Conservation (phyloP, 495 filamentous ascomycete species). For the Penicillium odoratum region DNA sequence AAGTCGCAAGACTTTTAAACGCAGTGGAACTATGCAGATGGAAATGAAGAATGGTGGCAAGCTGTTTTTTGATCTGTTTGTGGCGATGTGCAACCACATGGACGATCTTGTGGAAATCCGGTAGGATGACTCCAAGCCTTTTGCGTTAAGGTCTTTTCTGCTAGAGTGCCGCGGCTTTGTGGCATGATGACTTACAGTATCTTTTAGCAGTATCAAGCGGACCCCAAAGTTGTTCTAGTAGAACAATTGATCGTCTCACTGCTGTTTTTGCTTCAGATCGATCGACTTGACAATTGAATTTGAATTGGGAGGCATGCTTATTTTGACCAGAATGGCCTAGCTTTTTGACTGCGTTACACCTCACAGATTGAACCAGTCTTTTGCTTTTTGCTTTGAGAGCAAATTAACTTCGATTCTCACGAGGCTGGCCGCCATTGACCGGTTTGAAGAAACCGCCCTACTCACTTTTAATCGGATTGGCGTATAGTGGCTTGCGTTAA, state of each 20-base stretch:
- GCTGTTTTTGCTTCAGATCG: slow-evolving; percentile 22
- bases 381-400: slow-evolving; percentile 30
- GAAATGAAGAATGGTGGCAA: slow-evolving; percentile 92
- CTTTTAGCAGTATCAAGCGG: slow-evolving; percentile 34
- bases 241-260: slow-evolving; percentile 17
- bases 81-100: slow-evolving; percentile 95
- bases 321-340: slow-evolving; percentile 39
- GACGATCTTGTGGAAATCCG: slow-evolving; percentile 76
- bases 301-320: slow-evolving; percentile 16
- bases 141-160: slow-evolving; percentile 20
- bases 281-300: slow-evolving; percentile 31
- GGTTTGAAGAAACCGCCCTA: slow-evolving; percentile 33
- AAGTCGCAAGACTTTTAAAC: slow-evolving; percentile 91
- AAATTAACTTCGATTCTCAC: slow-evolving; percentile 37
- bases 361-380: slow-evolving; percentile 12
- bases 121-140: slow-evolving; percentile 24
- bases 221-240: slow-evolving; percentile 42
- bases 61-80: slow-evolving; percentile 96
- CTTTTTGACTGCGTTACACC: slow-evolving; percentile 20
- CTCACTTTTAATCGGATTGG: slow-evolving; percentile 31
- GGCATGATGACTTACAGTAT: slow-evolving; percentile 18
- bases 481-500: slow-evolving; percentile 24
- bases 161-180: slow-evolving; percentile 1
- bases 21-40: slow-evolving; percentile 94
- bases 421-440: slow-evolving; percentile 47